phyloP scores from a whole-genome alignment of 73 alveolate species.

The Vitrella brassicaformis region DNA sequence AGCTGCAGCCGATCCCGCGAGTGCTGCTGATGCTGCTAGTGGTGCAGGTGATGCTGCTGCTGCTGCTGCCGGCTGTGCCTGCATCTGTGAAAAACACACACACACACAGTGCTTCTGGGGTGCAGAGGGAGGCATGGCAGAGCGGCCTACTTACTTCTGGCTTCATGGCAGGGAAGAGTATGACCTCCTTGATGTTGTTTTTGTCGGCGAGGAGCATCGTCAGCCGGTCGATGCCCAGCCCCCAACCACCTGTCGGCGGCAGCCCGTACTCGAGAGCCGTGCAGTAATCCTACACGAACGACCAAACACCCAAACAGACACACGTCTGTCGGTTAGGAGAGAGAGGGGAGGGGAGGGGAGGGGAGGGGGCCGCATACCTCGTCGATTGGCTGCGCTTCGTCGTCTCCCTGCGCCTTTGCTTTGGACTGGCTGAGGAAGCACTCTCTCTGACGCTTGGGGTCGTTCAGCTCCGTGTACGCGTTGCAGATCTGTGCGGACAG shows the following conservation, averaged over 20 bases:
- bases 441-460: slow-evolving; percentile 79
- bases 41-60: no score
- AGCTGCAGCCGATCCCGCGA: no score
- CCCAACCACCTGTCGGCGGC: slow-evolving; percentile 93
- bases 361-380: slow-evolving; percentile 8
- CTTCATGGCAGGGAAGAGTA: slow-evolving; percentile 93
- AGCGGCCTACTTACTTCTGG: slow-evolving; percentile 2
- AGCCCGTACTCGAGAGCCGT: slow-evolving; percentile 86
- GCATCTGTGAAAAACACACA: no score
- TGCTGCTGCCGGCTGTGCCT: no score
- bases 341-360: not conserved
- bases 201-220: slow-evolving; percentile 85
- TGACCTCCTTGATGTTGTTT: slow-evolving; percentile 85
- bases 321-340: not conserved
- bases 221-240: slow-evolving; percentile 89
- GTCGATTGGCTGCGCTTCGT: slow-evolving; percentile 82
- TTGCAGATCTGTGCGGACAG: no score
- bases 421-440: slow-evolving; percentile 71
- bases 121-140: no score
- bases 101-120: no score
- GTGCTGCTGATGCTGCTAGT: no score
- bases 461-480: slow-evolving; percentile 89
- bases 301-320: not conserved
- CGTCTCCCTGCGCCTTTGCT: slow-evolving; percentile 82
- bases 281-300: slow-evolving; percentile 43